Percentiles rank a stretch among this genome's conserved stretches.
Evolutionary conservation across 441 rosid species (phyloP).

Genomic region (Mallotus repandus): DNA sequence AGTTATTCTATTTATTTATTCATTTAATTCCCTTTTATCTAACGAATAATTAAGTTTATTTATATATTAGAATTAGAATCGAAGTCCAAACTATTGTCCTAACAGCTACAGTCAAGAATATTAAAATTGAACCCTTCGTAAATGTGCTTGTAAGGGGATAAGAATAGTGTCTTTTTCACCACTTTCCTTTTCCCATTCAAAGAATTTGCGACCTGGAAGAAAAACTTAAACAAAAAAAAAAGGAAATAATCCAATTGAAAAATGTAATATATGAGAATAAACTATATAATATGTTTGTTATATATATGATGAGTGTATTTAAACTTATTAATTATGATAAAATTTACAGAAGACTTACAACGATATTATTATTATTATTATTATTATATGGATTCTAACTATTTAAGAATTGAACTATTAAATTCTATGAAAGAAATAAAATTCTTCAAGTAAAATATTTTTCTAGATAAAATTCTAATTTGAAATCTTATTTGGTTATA

Average conservation of each 20-base stretch:
- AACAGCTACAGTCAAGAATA: neutral
- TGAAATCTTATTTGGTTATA: too few species aligned
- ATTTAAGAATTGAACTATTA: too few species aligned
- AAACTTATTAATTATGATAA: too few species aligned
- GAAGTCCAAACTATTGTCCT: neutral
- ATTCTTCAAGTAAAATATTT: too few species aligned
- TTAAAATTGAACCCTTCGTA: neutral
- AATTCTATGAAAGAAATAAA: too few species aligned
- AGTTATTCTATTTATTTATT: neutral
- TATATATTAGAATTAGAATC: neutral
- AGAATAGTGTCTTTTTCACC: constrained; percentile 27
- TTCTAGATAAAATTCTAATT: too few species aligned
- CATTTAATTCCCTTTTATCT: neutral
- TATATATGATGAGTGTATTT: too few species aligned
- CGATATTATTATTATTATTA: too few species aligned
- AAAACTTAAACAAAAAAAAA: neutral
- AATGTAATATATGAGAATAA: too few species aligned
- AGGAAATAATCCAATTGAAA: neutral
- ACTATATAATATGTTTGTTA: too few species aligned
- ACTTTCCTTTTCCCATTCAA: neutral
- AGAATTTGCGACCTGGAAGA: neutral
- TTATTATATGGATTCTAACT: too few species aligned
- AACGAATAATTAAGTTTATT: neutral
- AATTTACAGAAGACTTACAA: too few species aligned
- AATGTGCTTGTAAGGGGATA: constrained; percentile 1